Evolutionary conservation across 305 asterid genomes (phyloP).

Genomic region (Striga hermonthica): DNA sequence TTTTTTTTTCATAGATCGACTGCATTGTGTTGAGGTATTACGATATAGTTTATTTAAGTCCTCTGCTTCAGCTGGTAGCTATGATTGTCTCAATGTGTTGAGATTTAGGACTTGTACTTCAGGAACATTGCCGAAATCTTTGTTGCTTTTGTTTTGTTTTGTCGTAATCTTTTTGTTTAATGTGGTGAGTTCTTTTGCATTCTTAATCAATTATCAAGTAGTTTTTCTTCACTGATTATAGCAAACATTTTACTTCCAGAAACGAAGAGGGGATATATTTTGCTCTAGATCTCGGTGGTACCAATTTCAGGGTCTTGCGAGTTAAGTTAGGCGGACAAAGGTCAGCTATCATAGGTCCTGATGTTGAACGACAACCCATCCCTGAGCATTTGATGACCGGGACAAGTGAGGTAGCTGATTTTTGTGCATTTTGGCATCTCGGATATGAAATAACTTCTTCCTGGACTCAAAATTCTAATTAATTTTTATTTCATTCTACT

Average conservation of each 20-base stretch:
- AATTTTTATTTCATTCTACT: conserved; percentile 16
- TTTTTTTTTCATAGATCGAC: conserved; percentile 10
- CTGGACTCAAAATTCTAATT: conserved; percentile 7
- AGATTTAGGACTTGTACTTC: conserved; percentile 7
- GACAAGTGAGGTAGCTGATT: conserved; percentile 56
- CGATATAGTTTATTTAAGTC: conserved; percentile 6
- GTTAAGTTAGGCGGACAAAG: conserved; percentile 68
- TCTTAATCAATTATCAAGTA: neutral
- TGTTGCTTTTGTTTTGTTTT: neutral
- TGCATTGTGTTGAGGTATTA: conserved; percentile 3
- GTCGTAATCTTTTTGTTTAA: neutral
- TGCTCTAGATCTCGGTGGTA: conserved; percentile 78
- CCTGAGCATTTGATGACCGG: conserved; percentile 68
- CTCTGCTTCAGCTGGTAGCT: conserved; percentile 14
- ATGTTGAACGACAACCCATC: conserved; percentile 60
- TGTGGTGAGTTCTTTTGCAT: conserved; percentile 18
- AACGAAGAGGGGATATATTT: conserved; percentile 64
- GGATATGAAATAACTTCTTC: neutral
- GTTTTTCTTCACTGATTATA: neutral
- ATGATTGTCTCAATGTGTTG: neutral
- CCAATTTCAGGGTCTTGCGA: conserved; percentile 71
- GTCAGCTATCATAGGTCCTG: conserved; percentile 50
- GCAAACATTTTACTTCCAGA: conserved; percentile 37
- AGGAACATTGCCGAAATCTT: neutral
- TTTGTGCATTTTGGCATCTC: conserved; percentile 20